Conservation (phyloP, 2,329 filamentous ascomycete genomes). For the Knufia fluminis region DNA sequence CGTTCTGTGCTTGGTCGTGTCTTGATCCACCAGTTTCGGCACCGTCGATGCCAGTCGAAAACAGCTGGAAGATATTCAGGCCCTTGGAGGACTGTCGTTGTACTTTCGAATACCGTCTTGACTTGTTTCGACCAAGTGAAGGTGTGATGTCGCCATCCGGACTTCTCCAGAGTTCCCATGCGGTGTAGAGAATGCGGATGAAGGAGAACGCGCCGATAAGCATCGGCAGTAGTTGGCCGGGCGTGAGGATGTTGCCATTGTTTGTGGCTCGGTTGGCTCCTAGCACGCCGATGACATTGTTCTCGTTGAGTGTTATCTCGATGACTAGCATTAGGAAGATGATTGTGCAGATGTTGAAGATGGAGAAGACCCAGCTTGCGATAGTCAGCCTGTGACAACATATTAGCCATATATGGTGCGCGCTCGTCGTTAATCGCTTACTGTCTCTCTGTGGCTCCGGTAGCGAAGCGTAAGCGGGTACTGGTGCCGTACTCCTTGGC, state of each 20-base stretch:
- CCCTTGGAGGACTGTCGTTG: not conserved
- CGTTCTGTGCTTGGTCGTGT: not conserved
- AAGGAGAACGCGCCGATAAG: constrained; percentile 15
- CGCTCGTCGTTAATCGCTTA: not conserved
- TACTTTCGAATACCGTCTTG: not conserved
- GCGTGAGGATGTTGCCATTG: constrained; percentile 11
- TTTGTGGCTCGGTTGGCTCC: constrained; percentile 4
- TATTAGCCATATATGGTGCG: not conserved
- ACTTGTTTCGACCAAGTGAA: constrained; percentile 7
- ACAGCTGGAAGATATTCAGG: not conserved
- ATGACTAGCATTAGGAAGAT: constrained; percentile 13
- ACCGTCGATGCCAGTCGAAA: not conserved
- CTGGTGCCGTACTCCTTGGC: constrained; percentile 4
- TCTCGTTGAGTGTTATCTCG: constrained; percentile 15
- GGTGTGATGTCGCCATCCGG: constrained; percentile 13
- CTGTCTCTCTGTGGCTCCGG: constrained; percentile 11
- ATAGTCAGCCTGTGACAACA: constrained; percentile 6
- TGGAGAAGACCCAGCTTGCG: constrained; percentile 9
- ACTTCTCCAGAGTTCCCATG: constrained; percentile 12
- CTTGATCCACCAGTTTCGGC: not conserved
- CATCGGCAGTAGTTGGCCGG: constrained; percentile 13
- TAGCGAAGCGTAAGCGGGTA: constrained; percentile 14
- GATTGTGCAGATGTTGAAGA: constrained; percentile 16
- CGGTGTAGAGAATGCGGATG: constrained; percentile 11
- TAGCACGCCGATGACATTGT: constrained; percentile 14